Evolutionary conservation across 768 basidiomycete genomes (phyloP).

Genomic region (Lactarius sanguifluus): DNA sequence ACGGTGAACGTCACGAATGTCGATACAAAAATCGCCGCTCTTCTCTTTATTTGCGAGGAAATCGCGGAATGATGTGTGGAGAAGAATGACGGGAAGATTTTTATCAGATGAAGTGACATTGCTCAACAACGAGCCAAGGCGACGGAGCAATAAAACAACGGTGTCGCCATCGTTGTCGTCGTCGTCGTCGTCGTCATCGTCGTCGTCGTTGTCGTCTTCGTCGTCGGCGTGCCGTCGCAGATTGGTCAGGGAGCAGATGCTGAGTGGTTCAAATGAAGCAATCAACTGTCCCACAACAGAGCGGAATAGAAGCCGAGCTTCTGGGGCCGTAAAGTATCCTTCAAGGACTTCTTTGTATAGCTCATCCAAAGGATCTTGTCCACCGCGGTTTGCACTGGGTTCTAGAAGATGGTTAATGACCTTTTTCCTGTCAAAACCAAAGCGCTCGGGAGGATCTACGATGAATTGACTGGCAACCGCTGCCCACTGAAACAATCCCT

Average conservation of each 20-base stretch:
- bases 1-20: neutral
- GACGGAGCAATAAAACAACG: neutral
- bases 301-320: neutral
- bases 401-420: too few relatives aligned
- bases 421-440: too few relatives aligned
- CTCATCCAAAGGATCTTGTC: neutral
- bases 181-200: too few relatives aligned
- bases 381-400: neutral
- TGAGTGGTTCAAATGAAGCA: neutral
- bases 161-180: too few relatives aligned
- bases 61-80: neutral
- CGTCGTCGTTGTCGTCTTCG: too few relatives aligned
- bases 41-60: neutral
- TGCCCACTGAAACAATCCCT: neutral
- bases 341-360: too few relatives aligned
- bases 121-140: slow-evolving; percentile 3
- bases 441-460: neutral
- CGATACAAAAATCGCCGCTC: neutral
- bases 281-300: slow-evolving; percentile 1
- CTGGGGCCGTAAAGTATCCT: too few relatives aligned
- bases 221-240: neutral
- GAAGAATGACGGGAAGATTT: neutral
- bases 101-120: neutral
- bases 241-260: neutral
- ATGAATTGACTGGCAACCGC: neutral